phyloP scores from a whole-genome alignment of 257 asterid species.

The Salvia miltiorrhiza region DNA sequence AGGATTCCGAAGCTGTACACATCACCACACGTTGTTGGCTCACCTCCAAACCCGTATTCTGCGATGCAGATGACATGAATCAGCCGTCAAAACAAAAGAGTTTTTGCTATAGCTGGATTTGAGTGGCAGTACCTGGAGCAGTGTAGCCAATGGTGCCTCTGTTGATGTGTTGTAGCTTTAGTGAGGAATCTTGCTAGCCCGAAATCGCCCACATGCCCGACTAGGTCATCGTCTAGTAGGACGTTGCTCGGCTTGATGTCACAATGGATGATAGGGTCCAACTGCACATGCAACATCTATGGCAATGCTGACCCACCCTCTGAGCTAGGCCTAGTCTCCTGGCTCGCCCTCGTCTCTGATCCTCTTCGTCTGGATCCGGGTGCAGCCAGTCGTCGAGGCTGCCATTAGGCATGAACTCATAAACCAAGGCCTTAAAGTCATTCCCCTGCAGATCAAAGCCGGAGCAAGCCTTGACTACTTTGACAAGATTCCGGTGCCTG shows the following conservation, averaged over 20 bases:
- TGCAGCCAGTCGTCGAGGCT: conserved; percentile 39
- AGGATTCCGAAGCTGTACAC: conserved; percentile 25
- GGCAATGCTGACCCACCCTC: conserved; percentile 19
- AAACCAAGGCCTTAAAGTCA: conserved; percentile 30
- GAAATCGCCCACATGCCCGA: conserved; percentile 21
- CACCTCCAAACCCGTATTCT: conserved; percentile 35
- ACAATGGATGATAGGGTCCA: conserved; percentile 36
- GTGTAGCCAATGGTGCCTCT: conserved; percentile 34
- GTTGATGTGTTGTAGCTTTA: neutral
- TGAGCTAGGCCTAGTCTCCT: neutral
- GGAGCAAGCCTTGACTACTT: conserved; percentile 22
- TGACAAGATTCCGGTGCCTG: conserved; percentile 40
- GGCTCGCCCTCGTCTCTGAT: neutral
- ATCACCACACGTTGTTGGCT: conserved; percentile 25
- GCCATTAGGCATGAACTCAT: conserved; percentile 13
- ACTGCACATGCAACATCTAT: conserved; percentile 25
- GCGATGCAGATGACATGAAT: neutral
- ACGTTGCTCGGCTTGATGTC: conserved; percentile 46
- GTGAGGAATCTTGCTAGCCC: conserved; percentile 19
- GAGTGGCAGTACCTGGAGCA: conserved; percentile 25
- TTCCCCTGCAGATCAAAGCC: conserved; percentile 13
- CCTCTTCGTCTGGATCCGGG: neutral
- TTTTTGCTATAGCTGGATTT: too few relatives aligned
- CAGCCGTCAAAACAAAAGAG: neutral
- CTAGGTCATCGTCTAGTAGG: conserved; percentile 31